Conservation (phyloP, 345 rosid genomes). For the Populus nigra region DNA sequence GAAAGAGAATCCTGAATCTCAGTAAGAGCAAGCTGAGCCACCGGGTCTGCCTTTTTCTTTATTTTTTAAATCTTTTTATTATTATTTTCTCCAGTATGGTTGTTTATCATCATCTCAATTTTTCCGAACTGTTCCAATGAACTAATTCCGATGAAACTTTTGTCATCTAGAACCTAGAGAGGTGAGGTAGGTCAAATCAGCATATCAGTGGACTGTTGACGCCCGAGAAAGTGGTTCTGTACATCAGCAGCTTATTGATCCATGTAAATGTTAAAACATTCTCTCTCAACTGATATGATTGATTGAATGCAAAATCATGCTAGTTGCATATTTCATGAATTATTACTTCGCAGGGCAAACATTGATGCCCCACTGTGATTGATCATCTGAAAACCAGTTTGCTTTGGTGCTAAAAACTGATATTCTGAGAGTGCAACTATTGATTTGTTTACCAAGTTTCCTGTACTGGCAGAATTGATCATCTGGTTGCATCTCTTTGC, state of each 20-base stretch:
- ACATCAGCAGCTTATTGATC: not conserved
- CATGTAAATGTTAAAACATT: not conserved
- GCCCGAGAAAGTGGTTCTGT: not conserved
- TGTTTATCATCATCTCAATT: slow-evolving; percentile 1
- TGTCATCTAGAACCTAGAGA: not conserved
- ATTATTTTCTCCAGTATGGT: not conserved
- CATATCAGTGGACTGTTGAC: not conserved
- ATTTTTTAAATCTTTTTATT: slow-evolving; percentile 5
- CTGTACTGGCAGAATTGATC: not conserved
- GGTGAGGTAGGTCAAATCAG: slow-evolving; percentile 2
- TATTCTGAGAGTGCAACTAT: not conserved
- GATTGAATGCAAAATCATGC: slow-evolving; percentile 1
- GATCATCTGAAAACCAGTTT: not conserved
- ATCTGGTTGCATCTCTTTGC: not conserved
- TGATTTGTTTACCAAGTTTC: not conserved
- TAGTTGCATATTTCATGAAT: not conserved
- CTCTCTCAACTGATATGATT: not conserved
- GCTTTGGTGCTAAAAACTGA: not conserved
- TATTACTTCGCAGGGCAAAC: not conserved
- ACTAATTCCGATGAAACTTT: slow-evolving; percentile 13
- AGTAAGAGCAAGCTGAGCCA: slow-evolving; percentile 5
- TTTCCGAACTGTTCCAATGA: not conserved
- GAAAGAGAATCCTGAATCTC: slow-evolving; percentile 25
- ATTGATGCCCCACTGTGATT: not conserved
- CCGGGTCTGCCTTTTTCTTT: not conserved